phyloP scores from a whole-genome alignment of 2,329 filamentous ascomycete species.

The Harringtonia lauricola region DNA sequence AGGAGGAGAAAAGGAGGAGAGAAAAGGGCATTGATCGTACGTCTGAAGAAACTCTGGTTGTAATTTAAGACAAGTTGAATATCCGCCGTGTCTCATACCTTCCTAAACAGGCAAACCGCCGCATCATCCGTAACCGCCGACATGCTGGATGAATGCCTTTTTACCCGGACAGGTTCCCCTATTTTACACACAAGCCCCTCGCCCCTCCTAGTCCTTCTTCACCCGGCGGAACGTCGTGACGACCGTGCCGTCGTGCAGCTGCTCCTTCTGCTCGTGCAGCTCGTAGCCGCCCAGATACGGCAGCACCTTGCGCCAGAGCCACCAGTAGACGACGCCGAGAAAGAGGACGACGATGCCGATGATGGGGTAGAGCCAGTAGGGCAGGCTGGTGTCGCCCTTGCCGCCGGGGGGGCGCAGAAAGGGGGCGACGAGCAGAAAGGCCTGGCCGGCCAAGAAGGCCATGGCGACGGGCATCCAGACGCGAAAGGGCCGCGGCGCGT shows the following conservation, averaged over 20 bases:
- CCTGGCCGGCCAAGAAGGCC: slow-evolving; percentile 28
- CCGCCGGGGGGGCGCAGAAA: slow-evolving; percentile 35
- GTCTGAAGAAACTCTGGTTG: no score
- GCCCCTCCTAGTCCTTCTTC: neutral
- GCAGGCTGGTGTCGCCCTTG: slow-evolving; percentile 23
- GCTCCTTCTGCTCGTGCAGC: slow-evolving; percentile 21
- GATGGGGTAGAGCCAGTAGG: slow-evolving; percentile 31
- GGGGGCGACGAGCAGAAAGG: slow-evolving; percentile 28
- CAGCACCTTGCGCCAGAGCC: slow-evolving; percentile 15
- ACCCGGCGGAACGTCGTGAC: slow-evolving; percentile 12
- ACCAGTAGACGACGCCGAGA: slow-evolving; percentile 24
- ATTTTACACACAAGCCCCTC: no score
- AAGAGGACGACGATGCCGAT: slow-evolving; percentile 27
- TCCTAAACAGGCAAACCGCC: no score
- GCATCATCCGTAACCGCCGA: no score
- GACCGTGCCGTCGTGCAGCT: slow-evolving; percentile 15
- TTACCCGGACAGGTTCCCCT: no score
- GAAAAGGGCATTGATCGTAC: no score
- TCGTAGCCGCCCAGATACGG: slow-evolving; percentile 38
- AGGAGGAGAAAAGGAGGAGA: no score
- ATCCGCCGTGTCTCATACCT: no score
- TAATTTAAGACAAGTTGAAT: no score
- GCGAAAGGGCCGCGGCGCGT: slow-evolving; percentile 42
- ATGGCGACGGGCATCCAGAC: slow-evolving; percentile 41
- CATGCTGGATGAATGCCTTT: no score